These are phyloP conservation scores for Carex parvula DNA, from an alignment of 176 grass and related monocot species.

Conservation along the genomic window DNA sequence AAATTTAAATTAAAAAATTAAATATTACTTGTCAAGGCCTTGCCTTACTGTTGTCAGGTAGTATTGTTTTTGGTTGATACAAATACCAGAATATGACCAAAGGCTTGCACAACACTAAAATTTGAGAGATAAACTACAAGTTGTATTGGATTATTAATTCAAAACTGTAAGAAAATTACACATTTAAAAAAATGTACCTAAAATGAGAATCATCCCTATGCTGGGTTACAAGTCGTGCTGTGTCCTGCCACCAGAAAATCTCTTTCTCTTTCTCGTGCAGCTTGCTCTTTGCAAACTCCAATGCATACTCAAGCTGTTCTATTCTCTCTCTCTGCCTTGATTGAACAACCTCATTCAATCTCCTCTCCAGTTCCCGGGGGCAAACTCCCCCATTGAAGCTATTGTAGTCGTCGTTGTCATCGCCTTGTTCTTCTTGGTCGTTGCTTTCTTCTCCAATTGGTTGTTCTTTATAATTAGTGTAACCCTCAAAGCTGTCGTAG, in stretches of 20 bases:
- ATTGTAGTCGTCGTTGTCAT: conserved; percentile 8
- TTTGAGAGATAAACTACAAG: background rate
- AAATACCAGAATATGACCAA: background rate
- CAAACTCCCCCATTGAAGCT: conserved; percentile 48
- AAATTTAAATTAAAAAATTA: background rate
- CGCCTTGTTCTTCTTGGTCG: background rate
- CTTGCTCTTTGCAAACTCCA: conserved; percentile 51
- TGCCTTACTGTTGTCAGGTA: background rate
- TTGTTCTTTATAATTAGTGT: conserved; percentile 3
- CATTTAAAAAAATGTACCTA: conserved; percentile 23
- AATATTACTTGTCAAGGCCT: background rate
- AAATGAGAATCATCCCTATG: conserved; percentile 56
- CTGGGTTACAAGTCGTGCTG: conserved; percentile 55
- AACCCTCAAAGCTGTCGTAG: conserved; percentile 13
- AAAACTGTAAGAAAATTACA: background rate
- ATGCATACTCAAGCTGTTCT: conserved; percentile 62
- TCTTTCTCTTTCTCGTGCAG: conserved; percentile 68
- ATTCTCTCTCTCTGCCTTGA: conserved; percentile 69
- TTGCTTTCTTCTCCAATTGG: background rate
- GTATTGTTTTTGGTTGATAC: background rate
- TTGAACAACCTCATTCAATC: conserved; percentile 68
- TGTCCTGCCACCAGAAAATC: conserved; percentile 88
- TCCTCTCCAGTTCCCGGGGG: conserved; percentile 56
- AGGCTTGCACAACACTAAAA: background rate
- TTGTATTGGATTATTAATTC: too few relatives aligned